phyloP scores from a whole-genome alignment of 306 rosid genomes.

The Arachis stenosperma region DNA sequence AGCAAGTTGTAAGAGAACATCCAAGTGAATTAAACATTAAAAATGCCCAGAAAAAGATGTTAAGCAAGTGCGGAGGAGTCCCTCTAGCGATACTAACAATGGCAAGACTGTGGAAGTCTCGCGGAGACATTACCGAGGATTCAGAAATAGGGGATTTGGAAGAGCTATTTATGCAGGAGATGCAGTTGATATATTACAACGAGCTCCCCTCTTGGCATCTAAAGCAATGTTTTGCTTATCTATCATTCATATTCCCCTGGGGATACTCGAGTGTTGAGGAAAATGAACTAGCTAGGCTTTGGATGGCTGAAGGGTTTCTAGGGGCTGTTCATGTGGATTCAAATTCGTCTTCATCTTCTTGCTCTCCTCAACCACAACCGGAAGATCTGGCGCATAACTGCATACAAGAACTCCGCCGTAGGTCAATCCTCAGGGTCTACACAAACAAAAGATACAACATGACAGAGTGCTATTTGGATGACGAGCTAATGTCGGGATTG shows the following conservation, averaged over 20 bases:
- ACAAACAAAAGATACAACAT: no score
- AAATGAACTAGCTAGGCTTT: background rate
- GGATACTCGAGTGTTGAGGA: background rate
- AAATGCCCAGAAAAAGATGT: no score
- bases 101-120: no score
- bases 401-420: background rate
- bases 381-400: background rate
- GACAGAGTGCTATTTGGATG: no score
- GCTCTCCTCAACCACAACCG: background rate
- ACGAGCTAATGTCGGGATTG: no score
- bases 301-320: slow-evolving; percentile 25
- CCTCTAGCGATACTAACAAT: no score
- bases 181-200: background rate
- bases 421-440: background rate
- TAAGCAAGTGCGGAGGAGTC: no score
- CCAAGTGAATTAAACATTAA: no score
- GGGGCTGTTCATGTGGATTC: background rate
- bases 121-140: no score
- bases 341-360: background rate
- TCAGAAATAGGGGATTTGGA: no score
- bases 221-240: slow-evolving; percentile 23
- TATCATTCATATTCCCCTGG: no score
- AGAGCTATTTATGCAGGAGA: background rate
- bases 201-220: background rate
- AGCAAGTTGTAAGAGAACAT: no score